phyloP scores from a whole-genome alignment of 1,284 basidiomycete species.

The Ustilago sp. region DNA sequence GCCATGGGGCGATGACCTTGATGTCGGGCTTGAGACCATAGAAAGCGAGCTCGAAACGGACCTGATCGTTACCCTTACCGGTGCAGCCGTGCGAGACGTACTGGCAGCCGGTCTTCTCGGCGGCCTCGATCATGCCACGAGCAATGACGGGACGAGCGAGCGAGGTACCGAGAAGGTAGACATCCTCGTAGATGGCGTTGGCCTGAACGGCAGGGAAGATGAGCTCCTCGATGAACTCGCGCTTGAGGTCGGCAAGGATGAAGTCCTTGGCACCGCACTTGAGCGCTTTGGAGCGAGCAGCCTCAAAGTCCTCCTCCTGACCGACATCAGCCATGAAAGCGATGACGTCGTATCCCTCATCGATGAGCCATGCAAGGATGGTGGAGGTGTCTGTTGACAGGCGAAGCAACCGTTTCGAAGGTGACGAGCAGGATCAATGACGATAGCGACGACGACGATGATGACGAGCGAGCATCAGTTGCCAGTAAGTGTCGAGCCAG shows the following conservation, averaged over 20 bases:
- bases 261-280: conserved; percentile 94
- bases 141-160: conserved; percentile 98
- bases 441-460: conserved; percentile 4
- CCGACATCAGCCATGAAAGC: conserved; percentile 99
- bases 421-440: neutral
- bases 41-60: conserved; percentile 98
- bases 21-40: conserved; percentile 98
- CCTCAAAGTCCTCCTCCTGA: conserved; percentile 97
- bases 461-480: neutral
- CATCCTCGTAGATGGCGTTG: conserved; percentile 99
- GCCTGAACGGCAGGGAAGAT: conserved; percentile 97
- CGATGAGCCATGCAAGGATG: conserved; percentile 75
- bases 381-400: conserved; percentile 64
- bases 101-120: conserved; percentile 77
- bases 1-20: conserved; percentile 99
- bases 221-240: conserved; percentile 94
- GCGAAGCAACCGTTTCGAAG: neutral
- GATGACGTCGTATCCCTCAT: conserved; percentile 95
- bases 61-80: conserved; percentile 99
- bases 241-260: conserved; percentile 90
- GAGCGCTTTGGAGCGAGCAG: conserved; percentile 90
- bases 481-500: neutral
- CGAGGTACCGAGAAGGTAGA: conserved; percentile 97
- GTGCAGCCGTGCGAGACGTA: conserved; percentile 99
- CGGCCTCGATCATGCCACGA: conserved; percentile 96